Conservation (phyloP, 768 basidiomycete species). For the Russula emetica region DNA sequence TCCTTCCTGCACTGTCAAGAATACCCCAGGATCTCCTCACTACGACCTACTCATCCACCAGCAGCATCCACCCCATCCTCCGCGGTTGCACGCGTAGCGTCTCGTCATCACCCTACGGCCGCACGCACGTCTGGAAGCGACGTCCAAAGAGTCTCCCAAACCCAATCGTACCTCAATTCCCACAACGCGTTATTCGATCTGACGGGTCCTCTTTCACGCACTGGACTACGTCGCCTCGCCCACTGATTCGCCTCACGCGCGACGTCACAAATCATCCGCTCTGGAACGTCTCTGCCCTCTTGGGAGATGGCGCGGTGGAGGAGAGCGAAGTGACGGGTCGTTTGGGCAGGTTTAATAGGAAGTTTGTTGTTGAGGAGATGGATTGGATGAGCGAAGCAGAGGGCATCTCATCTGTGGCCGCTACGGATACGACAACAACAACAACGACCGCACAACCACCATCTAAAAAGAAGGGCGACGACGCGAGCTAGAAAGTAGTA, state of each 20-base stretch:
- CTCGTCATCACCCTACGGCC: slow-evolving; percentile 77
- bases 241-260: slow-evolving; percentile 69
- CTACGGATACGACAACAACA: background rate
- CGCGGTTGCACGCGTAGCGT: slow-evolving; percentile 37
- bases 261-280: slow-evolving; percentile 87
- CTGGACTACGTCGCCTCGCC: slow-evolving; percentile 84
- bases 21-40: too few species aligned
- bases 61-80: background rate
- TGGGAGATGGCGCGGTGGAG: slow-evolving; percentile 47
- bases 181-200: slow-evolving; percentile 78
- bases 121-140: slow-evolving; percentile 77
- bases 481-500: slow-evolving; percentile 3
- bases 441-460: background rate
- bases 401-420: background rate
- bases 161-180: slow-evolving; percentile 81
- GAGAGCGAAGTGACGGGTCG: slow-evolving; percentile 71
- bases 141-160: slow-evolving; percentile 66
- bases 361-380: slow-evolving; percentile 62
- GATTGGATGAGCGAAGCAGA: slow-evolving; percentile 31
- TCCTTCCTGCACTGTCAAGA: background rate
- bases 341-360: slow-evolving; percentile 72
- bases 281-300: slow-evolving; percentile 66
- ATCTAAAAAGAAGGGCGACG: background rate
- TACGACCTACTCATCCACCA: background rate
- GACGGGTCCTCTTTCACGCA: slow-evolving; percentile 88